phyloP scores from a whole-genome alignment of 495 filamentous ascomycete genomes.

The Penicillium chermesinum region DNA sequence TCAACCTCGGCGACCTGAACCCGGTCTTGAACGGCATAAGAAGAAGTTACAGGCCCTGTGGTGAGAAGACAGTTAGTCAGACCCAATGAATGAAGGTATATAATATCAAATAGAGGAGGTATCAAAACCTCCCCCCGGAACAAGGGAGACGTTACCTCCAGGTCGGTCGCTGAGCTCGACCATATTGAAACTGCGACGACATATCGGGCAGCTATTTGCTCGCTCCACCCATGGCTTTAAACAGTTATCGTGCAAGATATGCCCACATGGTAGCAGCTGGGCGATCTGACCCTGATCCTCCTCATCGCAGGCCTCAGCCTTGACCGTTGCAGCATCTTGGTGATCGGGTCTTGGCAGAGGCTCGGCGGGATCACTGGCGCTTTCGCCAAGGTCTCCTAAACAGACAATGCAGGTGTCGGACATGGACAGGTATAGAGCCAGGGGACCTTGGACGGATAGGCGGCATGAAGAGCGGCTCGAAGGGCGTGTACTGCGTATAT shows the following conservation, averaged over 20 bases:
- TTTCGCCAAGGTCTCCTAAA: constrained; percentile 78
- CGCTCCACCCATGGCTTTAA: constrained; percentile 89
- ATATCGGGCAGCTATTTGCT: constrained; percentile 97
- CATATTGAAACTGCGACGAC: constrained; percentile 81
- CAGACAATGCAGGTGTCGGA: constrained; percentile 96
- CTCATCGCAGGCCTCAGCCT: constrained; percentile 28
- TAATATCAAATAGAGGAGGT: neutral
- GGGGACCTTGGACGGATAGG: constrained; percentile 27
- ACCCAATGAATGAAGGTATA: no score
- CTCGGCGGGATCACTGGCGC: constrained; percentile 46
- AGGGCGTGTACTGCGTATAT: constrained; percentile 25
- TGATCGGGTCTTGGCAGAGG: constrained; percentile 45
- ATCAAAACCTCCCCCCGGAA: constrained; percentile 3
- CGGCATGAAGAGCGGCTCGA: constrained; percentile 45
- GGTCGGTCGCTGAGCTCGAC: constrained; percentile 75
- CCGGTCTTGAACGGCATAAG: constrained; percentile 81
- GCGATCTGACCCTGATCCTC: constrained; percentile 52
- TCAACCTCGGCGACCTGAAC: constrained; percentile 88
- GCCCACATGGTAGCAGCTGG: constrained; percentile 69
- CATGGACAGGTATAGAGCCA: constrained; percentile 52
- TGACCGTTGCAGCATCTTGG: constrained; percentile 29
- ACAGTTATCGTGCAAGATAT: constrained; percentile 87
- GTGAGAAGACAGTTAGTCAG: constrained; percentile 1
- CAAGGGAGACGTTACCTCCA: constrained; percentile 59
- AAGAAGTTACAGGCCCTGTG: constrained; percentile 67